Conservation (phyloP, 768 basidiomycete genomes). For the Serendipita vermifera region DNA sequence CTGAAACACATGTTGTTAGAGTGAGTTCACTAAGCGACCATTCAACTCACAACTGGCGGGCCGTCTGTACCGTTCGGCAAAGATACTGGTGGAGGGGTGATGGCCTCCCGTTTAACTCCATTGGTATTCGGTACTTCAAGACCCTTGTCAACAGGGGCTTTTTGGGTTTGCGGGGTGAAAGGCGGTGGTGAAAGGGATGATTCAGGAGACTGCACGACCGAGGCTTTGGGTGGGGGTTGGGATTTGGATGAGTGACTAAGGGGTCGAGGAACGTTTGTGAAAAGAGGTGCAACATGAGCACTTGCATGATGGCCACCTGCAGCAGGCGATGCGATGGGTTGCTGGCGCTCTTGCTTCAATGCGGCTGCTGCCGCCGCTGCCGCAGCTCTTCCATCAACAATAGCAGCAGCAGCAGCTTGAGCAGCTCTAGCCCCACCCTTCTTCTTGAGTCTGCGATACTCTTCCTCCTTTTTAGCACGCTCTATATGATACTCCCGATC, state of each 20-base stretch:
- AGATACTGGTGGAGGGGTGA: too few relatives aligned
- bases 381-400: conserved; percentile 27
- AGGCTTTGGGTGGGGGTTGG: conserved; percentile 11
- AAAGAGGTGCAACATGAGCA: background rate
- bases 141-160: conserved; percentile 24
- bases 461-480: conserved; percentile 42
- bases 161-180: conserved; percentile 32
- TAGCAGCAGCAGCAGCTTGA: conserved; percentile 20
- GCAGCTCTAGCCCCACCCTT: conserved; percentile 44
- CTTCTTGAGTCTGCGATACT: conserved; percentile 40
- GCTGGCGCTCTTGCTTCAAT: conserved; percentile 7
- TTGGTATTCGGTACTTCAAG: too few relatives aligned
- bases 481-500: conserved; percentile 58
- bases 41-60: too few relatives aligned
- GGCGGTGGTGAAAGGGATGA: conserved; percentile 24
- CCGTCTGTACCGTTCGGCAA: too few relatives aligned
- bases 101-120: too few relatives aligned
- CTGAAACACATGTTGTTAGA: conserved; percentile 20
- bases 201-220: conserved; percentile 17
- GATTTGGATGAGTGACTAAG: conserved; percentile 1
- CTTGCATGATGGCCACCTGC: background rate
- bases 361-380: background rate
- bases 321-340: background rate
- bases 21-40: too few relatives aligned
- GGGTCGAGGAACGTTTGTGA: conserved; percentile 1